These are phyloP conservation scores for Nepenthes alata DNA, from an alignment of 179 eudicot species.

Conservation along the genomic window DNA sequence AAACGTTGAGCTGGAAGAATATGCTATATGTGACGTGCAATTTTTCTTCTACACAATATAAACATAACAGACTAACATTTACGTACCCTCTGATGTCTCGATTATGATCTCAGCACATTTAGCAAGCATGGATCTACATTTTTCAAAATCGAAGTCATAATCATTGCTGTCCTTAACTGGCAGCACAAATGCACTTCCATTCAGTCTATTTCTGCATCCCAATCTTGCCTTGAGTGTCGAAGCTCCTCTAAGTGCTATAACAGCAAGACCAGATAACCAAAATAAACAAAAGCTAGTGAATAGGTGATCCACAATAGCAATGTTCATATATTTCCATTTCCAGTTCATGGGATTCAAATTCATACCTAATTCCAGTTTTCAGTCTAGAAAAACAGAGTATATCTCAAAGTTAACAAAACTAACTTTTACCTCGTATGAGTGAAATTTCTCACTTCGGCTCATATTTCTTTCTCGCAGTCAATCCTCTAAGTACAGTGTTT, in stretches of 20 bases:
- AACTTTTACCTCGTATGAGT: no score
- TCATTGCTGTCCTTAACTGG: slow-evolving; percentile 46
- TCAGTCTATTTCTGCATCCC: slow-evolving; percentile 48
- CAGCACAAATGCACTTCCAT: slow-evolving; percentile 40
- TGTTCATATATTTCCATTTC: neutral
- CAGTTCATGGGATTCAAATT: no score
- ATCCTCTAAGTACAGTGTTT: no score
- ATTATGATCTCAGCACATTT: slow-evolving; percentile 51
- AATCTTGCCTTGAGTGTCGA: slow-evolving; percentile 74
- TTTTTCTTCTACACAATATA: no score
- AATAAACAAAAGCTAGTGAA: neutral
- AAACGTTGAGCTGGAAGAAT: no score
- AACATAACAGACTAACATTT: no score
- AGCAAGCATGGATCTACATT: slow-evolving; percentile 39
- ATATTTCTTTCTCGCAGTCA: no score
- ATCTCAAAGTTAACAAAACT: no score
- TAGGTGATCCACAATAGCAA: neutral
- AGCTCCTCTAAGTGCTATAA: slow-evolving; percentile 75
- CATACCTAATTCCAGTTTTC: no score
- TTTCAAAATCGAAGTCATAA: slow-evolving; percentile 50
- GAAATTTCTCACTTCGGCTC: no score
- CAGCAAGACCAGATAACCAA: neutral
- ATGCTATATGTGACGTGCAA: no score
- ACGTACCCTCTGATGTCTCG: slow-evolving; percentile 50
- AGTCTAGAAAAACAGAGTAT: no score